phyloP scores from a whole-genome alignment of 176 grass and related monocot species.

The Carex pumila region DNA sequence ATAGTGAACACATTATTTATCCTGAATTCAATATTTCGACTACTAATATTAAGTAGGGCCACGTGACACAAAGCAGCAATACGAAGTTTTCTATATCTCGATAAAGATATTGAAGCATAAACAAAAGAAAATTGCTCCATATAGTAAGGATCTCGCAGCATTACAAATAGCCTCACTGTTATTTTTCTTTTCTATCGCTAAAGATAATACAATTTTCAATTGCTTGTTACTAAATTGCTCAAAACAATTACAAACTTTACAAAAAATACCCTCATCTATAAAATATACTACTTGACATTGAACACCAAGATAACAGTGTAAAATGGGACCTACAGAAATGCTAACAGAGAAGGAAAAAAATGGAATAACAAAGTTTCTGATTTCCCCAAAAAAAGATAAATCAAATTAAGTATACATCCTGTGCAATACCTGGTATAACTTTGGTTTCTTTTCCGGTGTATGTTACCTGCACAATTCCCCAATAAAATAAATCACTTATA shows the following conservation, averaged over 20 bases:
- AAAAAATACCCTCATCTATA: constrained; percentile 24
- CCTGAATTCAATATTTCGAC: background rate
- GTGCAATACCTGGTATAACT: background rate
- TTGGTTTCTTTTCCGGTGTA: background rate
- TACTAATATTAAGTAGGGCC: background rate
- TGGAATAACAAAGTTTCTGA: background rate
- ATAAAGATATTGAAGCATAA: background rate
- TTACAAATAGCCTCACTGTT: constrained; percentile 16
- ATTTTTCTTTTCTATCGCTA: constrained; percentile 16
- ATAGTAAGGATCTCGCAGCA: background rate
- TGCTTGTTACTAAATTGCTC: constrained; percentile 7
- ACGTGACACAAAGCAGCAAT: background rate
- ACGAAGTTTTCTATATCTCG: background rate
- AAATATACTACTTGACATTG: constrained; percentile 29
- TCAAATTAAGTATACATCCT: constrained; percentile 3
- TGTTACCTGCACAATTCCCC: constrained; percentile 11
- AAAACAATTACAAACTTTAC: constrained; percentile 67
- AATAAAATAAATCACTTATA: background rate
- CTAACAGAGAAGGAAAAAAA: constrained; percentile 15
- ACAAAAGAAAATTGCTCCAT: background rate
- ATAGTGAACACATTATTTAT: background rate
- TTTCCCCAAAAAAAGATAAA: background rate
- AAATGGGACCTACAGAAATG: background rate
- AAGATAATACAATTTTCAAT: constrained; percentile 28
- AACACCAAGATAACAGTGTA: constrained; percentile 18